These are phyloP conservation scores for Ottelia alismoides DNA, from an alignment of 106 monocot species.

Conservation along the genomic window DNA sequence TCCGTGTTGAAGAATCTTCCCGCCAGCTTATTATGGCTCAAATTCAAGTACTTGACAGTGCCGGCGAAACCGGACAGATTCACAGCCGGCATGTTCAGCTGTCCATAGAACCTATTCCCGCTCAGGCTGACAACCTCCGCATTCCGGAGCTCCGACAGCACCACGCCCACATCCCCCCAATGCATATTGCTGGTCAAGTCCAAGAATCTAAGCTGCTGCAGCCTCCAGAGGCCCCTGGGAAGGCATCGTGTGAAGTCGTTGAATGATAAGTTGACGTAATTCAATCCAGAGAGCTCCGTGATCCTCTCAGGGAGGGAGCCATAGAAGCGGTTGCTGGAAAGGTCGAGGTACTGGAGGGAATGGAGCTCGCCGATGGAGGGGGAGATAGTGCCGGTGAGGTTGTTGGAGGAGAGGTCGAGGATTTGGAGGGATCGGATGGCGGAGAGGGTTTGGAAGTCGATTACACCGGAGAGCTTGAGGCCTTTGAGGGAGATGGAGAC, in stretches of 20 bases:
- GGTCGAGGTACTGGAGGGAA: slow-evolving; percentile 45
- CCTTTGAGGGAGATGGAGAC: slow-evolving; percentile 28
- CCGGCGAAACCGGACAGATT: slow-evolving; percentile 37
- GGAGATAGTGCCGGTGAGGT: slow-evolving; percentile 56
- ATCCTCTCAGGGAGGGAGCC: slow-evolving; percentile 60
- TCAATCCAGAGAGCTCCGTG: slow-evolving; percentile 32
- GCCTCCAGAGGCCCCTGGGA: slow-evolving; percentile 41
- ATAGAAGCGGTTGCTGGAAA: slow-evolving; percentile 67
- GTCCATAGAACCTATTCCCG: slow-evolving; percentile 44
- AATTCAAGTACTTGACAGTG: slow-evolving; percentile 48
- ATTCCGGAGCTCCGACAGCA: slow-evolving; percentile 41
- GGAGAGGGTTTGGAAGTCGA: slow-evolving; percentile 45
- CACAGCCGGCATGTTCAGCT: slow-evolving; percentile 15
- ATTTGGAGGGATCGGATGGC: slow-evolving; percentile 23
- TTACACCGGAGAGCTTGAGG: slow-evolving; percentile 47
- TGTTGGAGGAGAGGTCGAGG: slow-evolving; percentile 47
- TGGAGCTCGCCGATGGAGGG: slow-evolving; percentile 45
- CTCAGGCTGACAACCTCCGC: slow-evolving; percentile 58
- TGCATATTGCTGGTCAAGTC: slow-evolving; percentile 52
- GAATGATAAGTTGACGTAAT: slow-evolving; percentile 53
- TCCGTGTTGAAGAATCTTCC: slow-evolving; percentile 48
- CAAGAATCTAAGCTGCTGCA: slow-evolving; percentile 63
- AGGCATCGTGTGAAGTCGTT: slow-evolving; percentile 51
- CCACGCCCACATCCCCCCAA: slow-evolving; percentile 32
- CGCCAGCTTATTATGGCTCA: slow-evolving; percentile 44